These are phyloP conservation scores for Lichtheimia corymbifera DNA, from an alignment of 371 early-diverging fungal species.

Conservation along the genomic window DNA sequence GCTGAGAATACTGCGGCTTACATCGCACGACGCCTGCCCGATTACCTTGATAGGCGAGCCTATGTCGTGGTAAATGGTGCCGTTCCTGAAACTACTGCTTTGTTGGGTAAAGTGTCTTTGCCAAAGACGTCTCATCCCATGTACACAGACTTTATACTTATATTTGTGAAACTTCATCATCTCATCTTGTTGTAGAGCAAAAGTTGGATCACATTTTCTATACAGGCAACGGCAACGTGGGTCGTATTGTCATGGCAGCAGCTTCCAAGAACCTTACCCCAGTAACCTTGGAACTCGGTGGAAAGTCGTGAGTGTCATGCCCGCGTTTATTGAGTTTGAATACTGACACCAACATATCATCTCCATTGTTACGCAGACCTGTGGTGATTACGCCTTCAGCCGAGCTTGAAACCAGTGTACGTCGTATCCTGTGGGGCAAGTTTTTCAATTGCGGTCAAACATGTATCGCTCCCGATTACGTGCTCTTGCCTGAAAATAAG, in stretches of 20 bases:
- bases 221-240: conserved; percentile 88
- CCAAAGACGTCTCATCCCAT: not conserved
- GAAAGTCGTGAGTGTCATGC: conserved; percentile 56
- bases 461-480: conserved; percentile 88
- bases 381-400: conserved; percentile 69
- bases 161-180: too few species aligned
- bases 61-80: conserved; percentile 80
- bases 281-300: conserved; percentile 87
- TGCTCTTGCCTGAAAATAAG: conserved; percentile 61
- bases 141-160: not conserved
- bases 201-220: conserved; percentile 89
- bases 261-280: conserved; percentile 81
- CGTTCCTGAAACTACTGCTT: conserved; percentile 65
- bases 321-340: not conserved
- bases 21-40: conserved; percentile 60
- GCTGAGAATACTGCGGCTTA: conserved; percentile 64
- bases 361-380: conserved; percentile 41
- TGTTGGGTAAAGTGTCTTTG: conserved; percentile 50
- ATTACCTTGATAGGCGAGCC: conserved; percentile 74
- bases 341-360: not conserved
- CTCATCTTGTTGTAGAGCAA: conserved; percentile 31
- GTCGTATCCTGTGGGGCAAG: conserved; percentile 80
- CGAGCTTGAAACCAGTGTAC: conserved; percentile 65
- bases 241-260: conserved; percentile 73
- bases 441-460: conserved; percentile 81